phyloP scores from a whole-genome alignment of 2,329 filamentous ascomycete species.

The Pezicula radicicola region DNA sequence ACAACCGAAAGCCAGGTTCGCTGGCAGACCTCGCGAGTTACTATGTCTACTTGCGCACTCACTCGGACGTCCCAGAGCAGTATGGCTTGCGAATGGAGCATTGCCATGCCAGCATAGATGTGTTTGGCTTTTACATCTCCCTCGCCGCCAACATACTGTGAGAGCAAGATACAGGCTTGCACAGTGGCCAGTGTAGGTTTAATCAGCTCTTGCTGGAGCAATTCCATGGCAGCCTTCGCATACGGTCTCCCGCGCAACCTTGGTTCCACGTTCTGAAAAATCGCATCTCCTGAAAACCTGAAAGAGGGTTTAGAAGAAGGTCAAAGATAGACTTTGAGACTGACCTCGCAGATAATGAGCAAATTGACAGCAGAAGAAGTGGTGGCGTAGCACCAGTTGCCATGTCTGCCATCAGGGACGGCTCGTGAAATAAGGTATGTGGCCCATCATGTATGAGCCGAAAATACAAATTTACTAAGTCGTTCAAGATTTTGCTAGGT shows the following conservation, averaged over 20 bases:
- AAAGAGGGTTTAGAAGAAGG: neutral
- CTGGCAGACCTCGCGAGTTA: conserved; percentile 7
- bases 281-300: conserved; percentile 8
- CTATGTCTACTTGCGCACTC: neutral
- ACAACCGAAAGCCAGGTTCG: conserved; percentile 12
- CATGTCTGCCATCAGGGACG: conserved; percentile 12
- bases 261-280: conserved; percentile 3
- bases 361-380: conserved; percentile 6
- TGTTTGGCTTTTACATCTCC: conserved; percentile 13
- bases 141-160: conserved; percentile 11
- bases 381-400: conserved; percentile 7
- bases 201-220: conserved; percentile 9
- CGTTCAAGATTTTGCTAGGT: neutral
- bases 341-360: conserved; percentile 1
- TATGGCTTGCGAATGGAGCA: conserved; percentile 10
- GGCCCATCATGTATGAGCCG: conserved; percentile 21
- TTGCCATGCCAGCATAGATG: conserved; percentile 12
- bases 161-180: conserved; percentile 10
- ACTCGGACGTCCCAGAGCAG: conserved; percentile 9
- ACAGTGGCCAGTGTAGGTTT: conserved; percentile 6
- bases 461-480: conserved; percentile 21
- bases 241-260: conserved; percentile 2
- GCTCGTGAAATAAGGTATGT: conserved; percentile 21
- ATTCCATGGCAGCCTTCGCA: conserved; percentile 5
- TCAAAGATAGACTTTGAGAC: too few relatives aligned